Base-by-base conservation (phyloP, 2,329 filamentous ascomycete species). In the Aspergillus sp. region DNA sequence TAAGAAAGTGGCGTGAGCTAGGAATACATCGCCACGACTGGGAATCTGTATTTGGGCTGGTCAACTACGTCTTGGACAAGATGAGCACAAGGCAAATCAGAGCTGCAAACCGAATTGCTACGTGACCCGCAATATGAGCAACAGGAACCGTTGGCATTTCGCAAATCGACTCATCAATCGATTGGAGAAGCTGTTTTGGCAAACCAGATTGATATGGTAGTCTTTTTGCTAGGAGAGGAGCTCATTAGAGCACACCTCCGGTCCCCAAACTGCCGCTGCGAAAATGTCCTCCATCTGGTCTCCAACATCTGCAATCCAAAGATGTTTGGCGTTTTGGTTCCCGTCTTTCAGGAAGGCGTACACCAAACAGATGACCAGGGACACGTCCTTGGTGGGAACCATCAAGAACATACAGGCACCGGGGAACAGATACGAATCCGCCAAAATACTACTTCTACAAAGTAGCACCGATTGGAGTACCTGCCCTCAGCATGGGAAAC, bases 31-130 rank as follows among this genome's bases (percentile, higher is more conserved):
- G 54, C 4, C 49, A 33, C 6, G 55, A 53, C 44, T 59, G 56
- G 50, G 49, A 46, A 50, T 52, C 27, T 23, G 43, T 35, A 19
- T 60, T 62, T 50, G 59, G 57, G 27, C 57, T 66, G 19, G 46
- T 67, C 44, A 50, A 67, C 31, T 47, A 62, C 39, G n/a, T 64
- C 14, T 57, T 44, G 4, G 61, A 68, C 52, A 24, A 24, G 23
- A 24, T 24, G 5, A 24, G 23, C 23, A 24, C 23, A 24, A 7
- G 23, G 51, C 9, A 47, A 37, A 57, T 69, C 44, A 31, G 44
- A 14, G 44, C 44, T 47, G 27, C 27, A 21, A 11, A 14, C n/a
- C 31, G 44, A 33, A 14, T 31, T 47, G 24, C 12, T 47, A 9
- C n/a, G 14, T 47, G 23, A 12, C 12, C 31, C 12, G 0, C 44